phyloP scores from a whole-genome alignment of 1,284 basidiomycete species.

The Omphalotus olearius region DNA sequence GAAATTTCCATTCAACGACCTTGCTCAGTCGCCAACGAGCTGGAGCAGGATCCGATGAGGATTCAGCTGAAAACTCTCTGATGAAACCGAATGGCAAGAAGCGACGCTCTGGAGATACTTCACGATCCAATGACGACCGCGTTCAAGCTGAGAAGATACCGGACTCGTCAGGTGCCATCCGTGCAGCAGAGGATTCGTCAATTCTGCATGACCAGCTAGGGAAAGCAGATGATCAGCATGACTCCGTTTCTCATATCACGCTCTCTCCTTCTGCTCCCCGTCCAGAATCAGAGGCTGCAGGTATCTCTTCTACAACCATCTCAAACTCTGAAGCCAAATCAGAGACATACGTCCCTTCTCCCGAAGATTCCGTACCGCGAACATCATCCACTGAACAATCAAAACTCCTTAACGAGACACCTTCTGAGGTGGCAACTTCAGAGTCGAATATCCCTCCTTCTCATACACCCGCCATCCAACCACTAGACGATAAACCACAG shows the following conservation, averaged over 20 bases:
- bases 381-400: no score
- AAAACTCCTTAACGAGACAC: background rate
- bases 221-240: no score
- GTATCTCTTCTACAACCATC: background rate
- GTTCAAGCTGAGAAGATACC: background rate
- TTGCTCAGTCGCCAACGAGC: background rate
- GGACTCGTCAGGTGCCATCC: background rate
- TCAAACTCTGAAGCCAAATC: background rate
- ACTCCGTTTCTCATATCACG: no score
- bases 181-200: no score
- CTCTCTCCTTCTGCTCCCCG: background rate
- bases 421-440: background rate
- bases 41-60: background rate
- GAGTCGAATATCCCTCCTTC: background rate
- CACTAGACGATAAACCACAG: background rate
- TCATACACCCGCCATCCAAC: background rate
- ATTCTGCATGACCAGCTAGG: no score
- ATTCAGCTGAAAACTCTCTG: no score
- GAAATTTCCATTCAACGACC: constrained; percentile 3
- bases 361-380: no score
- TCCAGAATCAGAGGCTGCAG: background rate
- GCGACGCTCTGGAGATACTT: no score
- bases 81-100: background rate
- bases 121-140: no score
- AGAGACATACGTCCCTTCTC: background rate